Conservation (phyloP, 75 land plant genomes). For the Gnetum montanum region DNA sequence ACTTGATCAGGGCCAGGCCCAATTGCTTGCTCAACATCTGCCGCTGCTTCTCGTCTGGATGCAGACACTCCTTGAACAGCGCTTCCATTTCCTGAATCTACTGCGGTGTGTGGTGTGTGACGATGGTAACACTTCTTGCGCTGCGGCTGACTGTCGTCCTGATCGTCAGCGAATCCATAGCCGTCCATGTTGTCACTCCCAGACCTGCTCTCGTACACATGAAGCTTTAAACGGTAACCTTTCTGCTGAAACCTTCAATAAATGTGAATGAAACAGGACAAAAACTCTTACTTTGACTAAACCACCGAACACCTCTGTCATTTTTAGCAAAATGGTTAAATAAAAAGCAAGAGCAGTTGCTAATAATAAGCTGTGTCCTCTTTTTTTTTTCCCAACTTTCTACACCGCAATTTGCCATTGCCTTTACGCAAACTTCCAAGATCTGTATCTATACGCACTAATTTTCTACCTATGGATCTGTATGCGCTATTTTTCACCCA, state of each 20-base stretch:
- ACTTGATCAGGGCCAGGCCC: conserved; percentile 32
- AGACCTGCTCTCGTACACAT: conserved; percentile 81
- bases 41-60: conserved; percentile 34
- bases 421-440: too few relatives aligned
- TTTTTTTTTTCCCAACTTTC: not conserved
- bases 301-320: not conserved
- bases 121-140: conserved; percentile 64
- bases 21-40: conserved; percentile 23
- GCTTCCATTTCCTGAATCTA: not conserved
- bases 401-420: not conserved
- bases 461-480: too few relatives aligned
- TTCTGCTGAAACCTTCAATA: conserved; percentile 7
- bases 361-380: not conserved
- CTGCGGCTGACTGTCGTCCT: conserved; percentile 26
- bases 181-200: conserved; percentile 77
- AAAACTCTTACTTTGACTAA: not conserved
- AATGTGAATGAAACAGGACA: too few relatives aligned
- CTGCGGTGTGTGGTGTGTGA: not conserved
- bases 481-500: too few relatives aligned
- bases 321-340: too few relatives aligned
- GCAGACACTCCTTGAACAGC: conserved; percentile 25
- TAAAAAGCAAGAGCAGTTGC: not conserved
- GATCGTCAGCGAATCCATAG: conserved; percentile 59
- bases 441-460: too few relatives aligned
- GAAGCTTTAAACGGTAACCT: conserved; percentile 45